phyloP scores from a whole-genome alignment of 805 yeast genomes.

The Schwanniomyces sp. region DNA sequence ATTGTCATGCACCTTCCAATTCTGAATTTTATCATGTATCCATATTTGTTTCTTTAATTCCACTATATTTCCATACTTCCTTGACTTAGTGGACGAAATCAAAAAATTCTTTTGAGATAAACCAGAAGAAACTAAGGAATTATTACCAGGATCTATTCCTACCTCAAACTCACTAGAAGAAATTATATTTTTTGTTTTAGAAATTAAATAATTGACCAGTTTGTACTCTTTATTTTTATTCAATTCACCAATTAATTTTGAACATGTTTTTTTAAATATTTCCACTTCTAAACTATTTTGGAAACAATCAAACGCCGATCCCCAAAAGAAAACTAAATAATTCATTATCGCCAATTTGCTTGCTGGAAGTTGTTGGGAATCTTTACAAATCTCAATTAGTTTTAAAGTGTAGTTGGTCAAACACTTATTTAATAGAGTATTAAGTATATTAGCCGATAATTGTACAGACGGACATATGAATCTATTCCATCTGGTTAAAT shows the following conservation, averaged over 20 bases:
- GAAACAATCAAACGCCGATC: constrained; percentile 7
- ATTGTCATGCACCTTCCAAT: constrained; percentile 19
- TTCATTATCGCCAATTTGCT: constrained; percentile 6
- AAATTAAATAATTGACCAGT: constrained; percentile 12
- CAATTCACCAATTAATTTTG: constrained; percentile 2
- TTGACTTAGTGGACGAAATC: constrained; percentile 1
- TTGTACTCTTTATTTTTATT: constrained; percentile 10
- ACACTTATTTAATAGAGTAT: constrained; percentile 9
- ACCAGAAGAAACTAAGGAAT: neutral
- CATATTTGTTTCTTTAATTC: constrained; percentile 25
- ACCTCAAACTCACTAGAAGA: constrained; percentile 2
- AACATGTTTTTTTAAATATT: constrained; percentile 6
- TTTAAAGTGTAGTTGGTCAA: constrained; percentile 13
- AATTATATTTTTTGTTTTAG: constrained; percentile 8
- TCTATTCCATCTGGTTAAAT: constrained; percentile 11
- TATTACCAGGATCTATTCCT: neutral
- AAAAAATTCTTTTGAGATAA: constrained; percentile 3
- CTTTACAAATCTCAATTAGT: neutral
- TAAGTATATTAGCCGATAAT: constrained; percentile 5
- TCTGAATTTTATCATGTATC: constrained; percentile 22
- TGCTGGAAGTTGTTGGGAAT: neutral
- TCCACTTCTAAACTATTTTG: constrained; percentile 1
- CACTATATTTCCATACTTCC: constrained; percentile 2
- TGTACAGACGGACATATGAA: neutral
- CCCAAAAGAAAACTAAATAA: constrained; percentile 11